Evolutionary conservation across 2,329 filamentous ascomycete genomes (phyloP).

Genomic region (Cladosporium cucumerinum): DNA sequence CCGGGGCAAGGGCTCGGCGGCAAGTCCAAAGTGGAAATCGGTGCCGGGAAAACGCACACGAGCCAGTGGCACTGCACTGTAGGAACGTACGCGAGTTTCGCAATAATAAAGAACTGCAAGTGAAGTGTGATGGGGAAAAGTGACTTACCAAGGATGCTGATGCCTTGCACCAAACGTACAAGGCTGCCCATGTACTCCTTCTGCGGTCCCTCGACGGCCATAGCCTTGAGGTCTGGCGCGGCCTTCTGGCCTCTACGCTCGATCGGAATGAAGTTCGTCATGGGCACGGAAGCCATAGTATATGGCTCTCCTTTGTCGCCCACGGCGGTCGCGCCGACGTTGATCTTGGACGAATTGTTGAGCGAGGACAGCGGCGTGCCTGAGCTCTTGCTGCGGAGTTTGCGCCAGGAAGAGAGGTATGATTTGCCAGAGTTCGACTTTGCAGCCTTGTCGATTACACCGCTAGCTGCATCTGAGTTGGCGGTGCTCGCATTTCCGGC

Average conservation of each 20-base stretch:
- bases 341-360: neutral
- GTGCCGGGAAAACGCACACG: neutral
- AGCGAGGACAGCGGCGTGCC: conserved; percentile 39
- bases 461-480: conserved; percentile 33
- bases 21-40: neutral
- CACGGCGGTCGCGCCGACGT: conserved; percentile 10
- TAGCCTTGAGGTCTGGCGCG: conserved; percentile 56
- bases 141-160: conserved; percentile 79
- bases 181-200: conserved; percentile 87
- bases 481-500: conserved; percentile 32
- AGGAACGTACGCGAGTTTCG: neutral
- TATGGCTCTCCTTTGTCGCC: conserved; percentile 52
- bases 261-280: conserved; percentile 69
- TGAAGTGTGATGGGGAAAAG: conserved; percentile 6
- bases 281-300: conserved; percentile 52
- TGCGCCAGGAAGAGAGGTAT: conserved; percentile 82
- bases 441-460: conserved; percentile 35
- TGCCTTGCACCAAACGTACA: conserved; percentile 87
- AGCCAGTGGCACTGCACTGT: neutral
- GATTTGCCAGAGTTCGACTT: conserved; percentile 66
- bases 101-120: neutral
- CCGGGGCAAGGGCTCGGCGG: neutral
- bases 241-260: conserved; percentile 39
- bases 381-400: conserved; percentile 85
- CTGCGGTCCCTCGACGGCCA: conserved; percentile 78